Percentiles rank a stretch among this genome's conserved stretches.
Conservation (phyloP, 2,329 filamentous ascomycete species). For the Aspergillus costaricaensis region DNA sequence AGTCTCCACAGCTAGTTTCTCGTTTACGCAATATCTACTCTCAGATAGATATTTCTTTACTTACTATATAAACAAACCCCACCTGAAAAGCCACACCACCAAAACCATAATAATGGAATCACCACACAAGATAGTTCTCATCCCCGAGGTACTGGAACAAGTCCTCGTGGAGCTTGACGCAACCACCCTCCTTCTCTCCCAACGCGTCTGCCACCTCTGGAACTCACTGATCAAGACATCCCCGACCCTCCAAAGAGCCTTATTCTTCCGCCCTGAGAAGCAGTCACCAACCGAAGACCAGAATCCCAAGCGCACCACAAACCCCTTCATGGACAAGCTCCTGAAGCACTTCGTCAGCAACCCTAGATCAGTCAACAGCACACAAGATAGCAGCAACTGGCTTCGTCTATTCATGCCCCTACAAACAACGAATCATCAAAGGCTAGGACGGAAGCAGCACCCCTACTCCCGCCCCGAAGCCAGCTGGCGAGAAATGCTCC, state of each 20-base stretch:
- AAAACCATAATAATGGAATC: not conserved
- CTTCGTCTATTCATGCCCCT: too few relatives aligned
- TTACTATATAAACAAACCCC: too few relatives aligned
- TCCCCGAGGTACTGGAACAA: not conserved
- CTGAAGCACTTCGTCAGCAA: constrained; percentile 41
- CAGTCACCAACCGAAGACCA: too few relatives aligned
- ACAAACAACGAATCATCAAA: too few relatives aligned
- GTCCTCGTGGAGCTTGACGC: not conserved
- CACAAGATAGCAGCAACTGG: too few relatives aligned
- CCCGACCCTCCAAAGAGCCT: not conserved
- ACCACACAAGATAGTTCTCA: not conserved
- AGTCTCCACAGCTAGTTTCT: too few relatives aligned
- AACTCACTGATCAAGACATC: not conserved
- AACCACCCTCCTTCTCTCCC: not conserved
- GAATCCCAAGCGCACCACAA: constrained; percentile 29
- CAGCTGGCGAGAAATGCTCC: constrained; percentile 51
- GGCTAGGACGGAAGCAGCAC: constrained; percentile 29
- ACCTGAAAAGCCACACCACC: not conserved
- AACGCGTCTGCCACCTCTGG: not conserved
- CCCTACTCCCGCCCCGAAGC: constrained; percentile 49
- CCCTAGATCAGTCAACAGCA: constrained; percentile 1
- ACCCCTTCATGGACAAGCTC: constrained; percentile 40
- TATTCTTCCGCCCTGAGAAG: constrained; percentile 9
- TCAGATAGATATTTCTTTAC: too few relatives aligned
- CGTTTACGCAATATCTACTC: too few relatives aligned